phyloP scores from a whole-genome alignment of 257 asterid species.

The Salvia splendens region DNA sequence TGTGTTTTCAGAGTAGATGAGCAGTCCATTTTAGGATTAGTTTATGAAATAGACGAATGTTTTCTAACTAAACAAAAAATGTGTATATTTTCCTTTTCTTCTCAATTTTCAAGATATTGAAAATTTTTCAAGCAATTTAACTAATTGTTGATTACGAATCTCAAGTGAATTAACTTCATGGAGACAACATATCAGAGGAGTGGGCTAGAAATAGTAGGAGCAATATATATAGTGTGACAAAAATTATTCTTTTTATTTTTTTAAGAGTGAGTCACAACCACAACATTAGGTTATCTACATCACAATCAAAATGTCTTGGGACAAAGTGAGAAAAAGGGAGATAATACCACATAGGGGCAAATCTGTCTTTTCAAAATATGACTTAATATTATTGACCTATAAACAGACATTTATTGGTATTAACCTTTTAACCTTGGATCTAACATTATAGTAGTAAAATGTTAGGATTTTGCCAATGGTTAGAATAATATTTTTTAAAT shows the following conservation, averaged over 20 bases:
- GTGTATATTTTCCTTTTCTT: no score
- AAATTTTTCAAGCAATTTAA: background rate
- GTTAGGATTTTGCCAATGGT: no score
- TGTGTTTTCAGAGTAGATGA: no score
- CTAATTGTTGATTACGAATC: background rate
- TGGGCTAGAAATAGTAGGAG: background rate
- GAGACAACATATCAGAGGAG: background rate
- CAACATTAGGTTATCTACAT: slow-evolving; percentile 23
- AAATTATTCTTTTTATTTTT: no score
- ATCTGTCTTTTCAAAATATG: background rate
- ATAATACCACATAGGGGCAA: slow-evolving; percentile 13
- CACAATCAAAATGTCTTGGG: background rate
- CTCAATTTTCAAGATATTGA: no score
- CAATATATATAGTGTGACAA: background rate
- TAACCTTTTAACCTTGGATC: background rate
- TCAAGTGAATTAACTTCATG: background rate
- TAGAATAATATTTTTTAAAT: no score
- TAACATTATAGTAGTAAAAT: background rate
- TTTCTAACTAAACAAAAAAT: no score
- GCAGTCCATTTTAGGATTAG: no score
- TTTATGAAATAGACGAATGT: no score
- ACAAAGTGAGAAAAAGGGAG: background rate
- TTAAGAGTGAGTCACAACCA: slow-evolving; percentile 11
- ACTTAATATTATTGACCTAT: slow-evolving; percentile 1
- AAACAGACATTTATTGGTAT: background rate